A percentile compares a stretch with the other conserved stretches of the same genome.
Conservation (phyloP, 768 basidiomycete species). For the Amanita thiersii region DNA sequence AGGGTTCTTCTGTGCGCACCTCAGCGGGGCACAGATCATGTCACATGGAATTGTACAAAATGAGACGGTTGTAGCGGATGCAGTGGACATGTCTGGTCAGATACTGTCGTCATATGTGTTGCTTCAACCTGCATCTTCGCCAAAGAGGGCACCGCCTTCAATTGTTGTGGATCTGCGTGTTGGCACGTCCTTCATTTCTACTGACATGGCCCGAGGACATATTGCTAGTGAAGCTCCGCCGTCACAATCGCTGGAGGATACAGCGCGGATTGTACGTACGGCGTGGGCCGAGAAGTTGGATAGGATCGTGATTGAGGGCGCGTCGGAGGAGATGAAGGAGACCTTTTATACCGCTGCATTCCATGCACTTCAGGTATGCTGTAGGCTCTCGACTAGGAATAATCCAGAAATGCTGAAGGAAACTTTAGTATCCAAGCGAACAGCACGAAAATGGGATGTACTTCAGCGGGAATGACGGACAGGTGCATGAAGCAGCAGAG, state of each 20-base stretch:
- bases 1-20: conserved; percentile 53
- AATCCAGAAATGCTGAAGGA: neutral
- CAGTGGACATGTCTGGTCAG: conserved; percentile 27
- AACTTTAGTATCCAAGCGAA: conserved; percentile 72
- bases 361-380: conserved; percentile 51
- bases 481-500: conserved; percentile 42
- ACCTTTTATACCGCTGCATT: conserved; percentile 57
- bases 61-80: conserved; percentile 23
- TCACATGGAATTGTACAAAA: conserved; percentile 39
- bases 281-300: conserved; percentile 55
- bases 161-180: conserved; percentile 43
- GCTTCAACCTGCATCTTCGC: conserved; percentile 10
- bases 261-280: conserved; percentile 35
- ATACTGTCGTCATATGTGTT: conserved; percentile 43
- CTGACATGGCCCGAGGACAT: conserved; percentile 53
- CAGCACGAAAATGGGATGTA: conserved; percentile 58
- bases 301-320: conserved; percentile 40
- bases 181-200: conserved; percentile 69
- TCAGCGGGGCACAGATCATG: neutral
- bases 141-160: neutral
- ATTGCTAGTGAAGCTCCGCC: conserved; percentile 28
- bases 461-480: conserved; percentile 71
- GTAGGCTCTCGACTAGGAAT: too few species aligned
- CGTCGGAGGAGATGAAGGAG: conserved; percentile 35
- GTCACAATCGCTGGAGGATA: conserved; percentile 36